Evolutionary conservation across 208 protist species (phyloP), one percentile per base, ranked within the genome.

Genomic region (Trypanosoma melophagium): DNA sequence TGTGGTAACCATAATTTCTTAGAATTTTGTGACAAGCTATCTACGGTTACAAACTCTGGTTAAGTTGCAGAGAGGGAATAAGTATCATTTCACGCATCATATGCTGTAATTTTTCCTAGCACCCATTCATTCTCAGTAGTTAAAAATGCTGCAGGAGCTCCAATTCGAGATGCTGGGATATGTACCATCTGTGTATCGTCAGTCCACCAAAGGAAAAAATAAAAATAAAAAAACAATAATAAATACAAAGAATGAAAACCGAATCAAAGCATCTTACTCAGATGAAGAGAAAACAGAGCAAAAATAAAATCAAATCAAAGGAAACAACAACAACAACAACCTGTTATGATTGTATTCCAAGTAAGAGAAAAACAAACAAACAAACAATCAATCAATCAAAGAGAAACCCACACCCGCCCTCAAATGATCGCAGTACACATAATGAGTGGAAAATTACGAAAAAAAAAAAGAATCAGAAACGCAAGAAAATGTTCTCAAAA

Each of bases 101-200:
- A 66, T 8, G 28, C 35, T 12, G 50, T 55, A 54, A 80, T 25
- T 40, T 69, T 60, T 58, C 76, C 76, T 22, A 72, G 7, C 22
- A 71, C 57, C 76, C 76, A 81, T 28, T 72, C 54, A 64, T 62
- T 41, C n/a, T 66, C 52, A 0, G 53, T 21, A 38, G 69, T 58
- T 56, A 74, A 61, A 57, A 77, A 81, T 16, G 57, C 70, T 19
- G 58, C 76, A 54, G 51, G 47, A 49, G 35, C 19, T 21, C 74
- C 74, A 45, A 62, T 42, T 44, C 55, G 65, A 55, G 28, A 13
- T 24, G 10, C 17, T 40, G 19, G 65, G 25, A 53, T 55, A n/a
- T 47, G 2, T 62, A 47, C 25, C 28, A 35, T 35, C 28, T 35
- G 28, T 35, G 1, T 1, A 35, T 5, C 28, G 8, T 19, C 13